phyloP scores from a whole-genome alignment of 441 rosid genomes.

The Mallotus japonicus region DNA sequence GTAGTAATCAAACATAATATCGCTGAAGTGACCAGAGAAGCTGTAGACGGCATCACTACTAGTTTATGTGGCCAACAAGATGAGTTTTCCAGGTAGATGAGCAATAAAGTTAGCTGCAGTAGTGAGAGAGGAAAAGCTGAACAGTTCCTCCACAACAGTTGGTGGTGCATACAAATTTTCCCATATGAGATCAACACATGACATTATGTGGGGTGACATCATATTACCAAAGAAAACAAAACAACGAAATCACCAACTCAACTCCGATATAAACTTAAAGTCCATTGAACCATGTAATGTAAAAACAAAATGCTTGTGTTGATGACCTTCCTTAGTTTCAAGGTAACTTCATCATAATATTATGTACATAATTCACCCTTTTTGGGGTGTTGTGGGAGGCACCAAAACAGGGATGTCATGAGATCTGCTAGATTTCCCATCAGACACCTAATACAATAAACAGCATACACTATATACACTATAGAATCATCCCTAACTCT shows the following conservation, averaged over 20 bases:
- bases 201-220: background rate
- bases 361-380: background rate
- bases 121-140: background rate
- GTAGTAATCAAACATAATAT: background rate
- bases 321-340: background rate
- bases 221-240: conserved; percentile 1
- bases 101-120: background rate
- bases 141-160: background rate
- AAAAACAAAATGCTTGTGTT: background rate
- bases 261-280: background rate
- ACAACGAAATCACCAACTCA: background rate
- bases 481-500: background rate
- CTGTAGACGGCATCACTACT: background rate
- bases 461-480: background rate
- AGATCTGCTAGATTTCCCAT: background rate
- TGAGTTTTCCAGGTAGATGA: conserved; percentile 14
- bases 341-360: background rate
- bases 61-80: background rate
- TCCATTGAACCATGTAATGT: background rate
- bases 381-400: no score
- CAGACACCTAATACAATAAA: background rate
- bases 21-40: background rate
- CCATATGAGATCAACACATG: background rate
- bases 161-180: background rate
- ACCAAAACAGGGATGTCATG: background rate